These are phyloP conservation scores for Ophiostoma quercus DNA, from an alignment of 2,329 filamentous ascomycete species.

Conservation along the genomic window DNA sequence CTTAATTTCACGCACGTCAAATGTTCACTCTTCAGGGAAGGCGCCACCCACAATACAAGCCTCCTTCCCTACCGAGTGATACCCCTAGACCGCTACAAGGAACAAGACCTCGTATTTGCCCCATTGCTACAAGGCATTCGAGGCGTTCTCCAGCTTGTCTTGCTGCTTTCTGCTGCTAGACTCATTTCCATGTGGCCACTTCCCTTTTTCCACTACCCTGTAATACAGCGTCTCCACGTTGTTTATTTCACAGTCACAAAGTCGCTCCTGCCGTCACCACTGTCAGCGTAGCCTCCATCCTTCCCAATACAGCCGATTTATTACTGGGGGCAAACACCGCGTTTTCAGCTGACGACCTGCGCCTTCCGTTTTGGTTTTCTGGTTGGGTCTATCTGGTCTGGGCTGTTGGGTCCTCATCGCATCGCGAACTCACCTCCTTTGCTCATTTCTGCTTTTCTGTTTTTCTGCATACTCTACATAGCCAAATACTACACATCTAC, in stretches of 20 bases:
- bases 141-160: not conserved
- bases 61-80: not conserved
- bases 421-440: slow-evolving; percentile 6
- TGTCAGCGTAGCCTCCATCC: not conserved
- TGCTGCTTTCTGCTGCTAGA: not conserved
- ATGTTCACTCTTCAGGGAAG: not conserved
- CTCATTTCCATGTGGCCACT: not conserved
- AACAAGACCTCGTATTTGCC: not conserved
- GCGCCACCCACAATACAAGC: not conserved
- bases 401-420: slow-evolving; percentile 13
- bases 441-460: not conserved
- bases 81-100: not conserved
- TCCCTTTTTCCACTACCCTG: slow-evolving; percentile 5
- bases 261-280: not conserved
- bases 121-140: not conserved
- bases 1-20: not conserved
- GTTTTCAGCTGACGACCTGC: slow-evolving; percentile 17
- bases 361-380: slow-evolving; percentile 1
- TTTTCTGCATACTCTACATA: not conserved
- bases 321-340: slow-evolving; percentile 17
- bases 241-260: slow-evolving; percentile 1
- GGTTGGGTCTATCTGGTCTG: not conserved
- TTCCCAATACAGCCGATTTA: not conserved
- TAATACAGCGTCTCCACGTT: slow-evolving; percentile 13
- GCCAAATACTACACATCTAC: not conserved